These are phyloP conservation scores for Erysiphe neolycopersici DNA, from an alignment of 2,329 filamentous ascomycete species.

Conservation along the genomic window DNA sequence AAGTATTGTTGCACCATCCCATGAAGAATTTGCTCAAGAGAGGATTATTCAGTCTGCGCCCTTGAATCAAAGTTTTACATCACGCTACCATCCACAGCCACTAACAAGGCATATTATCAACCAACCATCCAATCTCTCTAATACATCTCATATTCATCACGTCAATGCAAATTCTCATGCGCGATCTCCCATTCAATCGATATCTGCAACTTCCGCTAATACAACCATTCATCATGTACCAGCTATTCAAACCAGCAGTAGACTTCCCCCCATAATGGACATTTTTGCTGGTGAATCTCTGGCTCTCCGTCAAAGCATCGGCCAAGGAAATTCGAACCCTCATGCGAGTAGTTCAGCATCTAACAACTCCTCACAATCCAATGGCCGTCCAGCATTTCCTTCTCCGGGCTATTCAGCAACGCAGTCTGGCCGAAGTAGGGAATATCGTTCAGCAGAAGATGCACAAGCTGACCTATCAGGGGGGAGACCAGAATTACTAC, in stretches of 20 bases:
- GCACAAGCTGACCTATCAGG: slow-evolving; percentile 74
- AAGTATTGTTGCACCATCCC: slow-evolving; percentile 83
- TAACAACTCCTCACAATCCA: slow-evolving; percentile 33
- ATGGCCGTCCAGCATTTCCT: slow-evolving; percentile 39
- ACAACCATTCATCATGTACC: slow-evolving; percentile 41
- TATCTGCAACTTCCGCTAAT: not conserved
- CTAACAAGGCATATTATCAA: slow-evolving; percentile 54
- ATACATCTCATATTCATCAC: slow-evolving; percentile 46
- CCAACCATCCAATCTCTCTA: slow-evolving; percentile 57
- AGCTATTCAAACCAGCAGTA: slow-evolving; percentile 69
- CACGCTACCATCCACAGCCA: slow-evolving; percentile 53
- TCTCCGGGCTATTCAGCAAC: slow-evolving; percentile 47
- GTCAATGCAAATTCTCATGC: not conserved
- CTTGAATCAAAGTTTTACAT: slow-evolving; percentile 82
- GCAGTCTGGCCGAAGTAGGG: slow-evolving; percentile 36
- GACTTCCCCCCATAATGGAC: slow-evolving; percentile 77
- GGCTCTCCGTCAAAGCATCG: slow-evolving; percentile 24
- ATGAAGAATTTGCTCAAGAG: slow-evolving; percentile 78
- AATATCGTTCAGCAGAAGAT: slow-evolving; percentile 90
- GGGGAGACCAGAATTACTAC: slow-evolving; percentile 74
- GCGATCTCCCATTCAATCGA: not conserved
- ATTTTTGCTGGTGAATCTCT: slow-evolving; percentile 66
- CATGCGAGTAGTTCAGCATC: slow-evolving; percentile 14
- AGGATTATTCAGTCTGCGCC: slow-evolving; percentile 92
- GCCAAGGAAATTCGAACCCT: slow-evolving; percentile 4